Evolutionary conservation across 2,329 filamentous ascomycete species (phyloP).

Genomic region (Fusarium armeniacum): DNA sequence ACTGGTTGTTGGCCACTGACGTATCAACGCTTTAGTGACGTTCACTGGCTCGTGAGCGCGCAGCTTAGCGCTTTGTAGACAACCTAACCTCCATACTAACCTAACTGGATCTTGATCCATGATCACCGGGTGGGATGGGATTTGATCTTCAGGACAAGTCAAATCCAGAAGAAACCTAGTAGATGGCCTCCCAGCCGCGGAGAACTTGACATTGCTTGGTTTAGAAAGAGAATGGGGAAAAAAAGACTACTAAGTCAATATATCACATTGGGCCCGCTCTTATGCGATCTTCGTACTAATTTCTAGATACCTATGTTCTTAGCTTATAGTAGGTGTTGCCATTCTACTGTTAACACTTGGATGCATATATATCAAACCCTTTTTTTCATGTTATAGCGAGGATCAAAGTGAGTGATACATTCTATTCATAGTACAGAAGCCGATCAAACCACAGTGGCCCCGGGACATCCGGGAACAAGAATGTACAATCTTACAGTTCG

Average conservation of each 20-base stretch:
- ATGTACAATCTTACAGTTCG: slow-evolving; percentile 1
- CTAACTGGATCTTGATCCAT: slow-evolving; percentile 21
- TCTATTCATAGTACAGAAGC: neutral
- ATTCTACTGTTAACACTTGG: neutral
- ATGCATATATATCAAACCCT: slow-evolving; percentile 12
- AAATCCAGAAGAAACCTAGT: neutral
- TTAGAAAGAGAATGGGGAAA: neutral
- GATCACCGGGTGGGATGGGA: neutral
- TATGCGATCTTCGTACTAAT: neutral
- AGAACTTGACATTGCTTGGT: neutral
- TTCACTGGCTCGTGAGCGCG: slow-evolving; percentile 33
- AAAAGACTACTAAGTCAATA: neutral
- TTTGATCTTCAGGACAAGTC: slow-evolving; percentile 16
- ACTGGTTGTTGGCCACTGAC: slow-evolving; percentile 41
- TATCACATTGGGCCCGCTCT: neutral
- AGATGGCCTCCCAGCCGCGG: neutral
- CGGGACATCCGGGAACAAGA: slow-evolving; percentile 33
- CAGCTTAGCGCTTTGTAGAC: slow-evolving; percentile 36
- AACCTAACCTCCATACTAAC: too few species aligned
- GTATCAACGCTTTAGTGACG: slow-evolving; percentile 33
- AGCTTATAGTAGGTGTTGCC: neutral
- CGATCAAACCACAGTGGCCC: neutral
- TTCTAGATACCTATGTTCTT: neutral
- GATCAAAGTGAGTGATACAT: neutral
- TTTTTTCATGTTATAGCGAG: neutral